Conservation (phyloP, 2,329 filamentous ascomycete species). For the Dactylellina sp. region DNA sequence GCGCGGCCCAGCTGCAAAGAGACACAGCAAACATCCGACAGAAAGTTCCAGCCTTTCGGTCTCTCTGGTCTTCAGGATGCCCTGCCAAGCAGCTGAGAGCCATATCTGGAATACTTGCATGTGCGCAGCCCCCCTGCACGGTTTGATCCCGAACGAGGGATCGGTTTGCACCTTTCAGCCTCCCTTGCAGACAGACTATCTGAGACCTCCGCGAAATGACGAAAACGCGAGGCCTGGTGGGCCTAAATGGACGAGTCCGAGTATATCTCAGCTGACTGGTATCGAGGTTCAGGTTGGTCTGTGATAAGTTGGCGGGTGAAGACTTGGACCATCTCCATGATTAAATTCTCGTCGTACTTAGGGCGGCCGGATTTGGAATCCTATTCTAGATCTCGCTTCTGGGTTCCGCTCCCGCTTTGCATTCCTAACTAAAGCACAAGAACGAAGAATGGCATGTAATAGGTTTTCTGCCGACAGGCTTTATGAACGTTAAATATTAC, state of each 20-base stretch:
- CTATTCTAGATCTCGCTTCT: neutral
- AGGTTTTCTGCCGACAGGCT: no score
- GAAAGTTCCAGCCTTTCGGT: conserved; percentile 31
- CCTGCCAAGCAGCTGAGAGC: conserved; percentile 41
- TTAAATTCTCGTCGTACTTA: neutral
- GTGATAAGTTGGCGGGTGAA: neutral
- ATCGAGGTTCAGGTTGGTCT: neutral
- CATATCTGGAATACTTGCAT: conserved; percentile 26
- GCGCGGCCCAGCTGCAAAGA: conserved; percentile 9
- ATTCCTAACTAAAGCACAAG: neutral
- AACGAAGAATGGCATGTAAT: no score
- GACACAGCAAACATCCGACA: conserved; percentile 1
- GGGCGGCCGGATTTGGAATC: conserved; percentile 10
- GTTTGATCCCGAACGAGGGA: conserved; percentile 37
- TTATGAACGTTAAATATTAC: no score
- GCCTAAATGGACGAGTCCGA: neutral
- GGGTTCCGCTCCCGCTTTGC: neutral
- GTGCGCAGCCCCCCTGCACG: conserved; percentile 21
- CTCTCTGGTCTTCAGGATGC: conserved; percentile 1
- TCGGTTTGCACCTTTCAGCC: conserved; percentile 25
- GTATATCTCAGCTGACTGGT: neutral
- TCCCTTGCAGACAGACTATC: neutral
- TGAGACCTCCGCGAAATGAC: conserved; percentile 33
- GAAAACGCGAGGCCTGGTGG: conserved; percentile 30
- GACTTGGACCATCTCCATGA: conserved; percentile 1